Evolutionary conservation across 139 green algal genomes (phyloP).

Genomic region (Penium margaritaceum): DNA sequence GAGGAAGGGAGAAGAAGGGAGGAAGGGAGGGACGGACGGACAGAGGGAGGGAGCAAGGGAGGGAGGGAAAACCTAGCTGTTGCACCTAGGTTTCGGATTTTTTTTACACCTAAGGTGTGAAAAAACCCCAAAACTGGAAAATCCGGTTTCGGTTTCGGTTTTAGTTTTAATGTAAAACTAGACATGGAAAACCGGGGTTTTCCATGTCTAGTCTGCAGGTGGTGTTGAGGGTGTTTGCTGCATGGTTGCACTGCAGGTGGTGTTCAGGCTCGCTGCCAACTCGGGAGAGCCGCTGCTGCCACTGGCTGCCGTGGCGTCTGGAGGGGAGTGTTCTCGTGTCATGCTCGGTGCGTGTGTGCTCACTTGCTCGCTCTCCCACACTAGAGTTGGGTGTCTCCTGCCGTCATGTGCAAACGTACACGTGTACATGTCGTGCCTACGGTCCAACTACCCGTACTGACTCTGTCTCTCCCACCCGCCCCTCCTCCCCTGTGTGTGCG

Average conservation of each 20-base stretch:
- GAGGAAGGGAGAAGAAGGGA: background rate
- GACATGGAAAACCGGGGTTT: background rate
- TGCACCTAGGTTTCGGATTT: too few relatives aligned
- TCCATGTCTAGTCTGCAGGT: background rate
- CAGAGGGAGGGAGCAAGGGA: background rate
- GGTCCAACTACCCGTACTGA: too few relatives aligned
- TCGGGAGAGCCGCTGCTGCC: slow-evolving; percentile 19
- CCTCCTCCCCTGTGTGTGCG: too few relatives aligned
- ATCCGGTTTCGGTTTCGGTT: too few relatives aligned
- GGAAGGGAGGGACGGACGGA: background rate
- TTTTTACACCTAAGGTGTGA: too few relatives aligned
- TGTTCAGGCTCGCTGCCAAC: slow-evolving; percentile 25
- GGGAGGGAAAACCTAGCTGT: too few relatives aligned
- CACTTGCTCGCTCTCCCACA: too few relatives aligned
- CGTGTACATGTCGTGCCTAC: too few relatives aligned
- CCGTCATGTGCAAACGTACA: background rate
- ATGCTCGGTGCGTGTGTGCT: slow-evolving; percentile 18
- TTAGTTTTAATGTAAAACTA: background rate
- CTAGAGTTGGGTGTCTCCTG: too few relatives aligned
- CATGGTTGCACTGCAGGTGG: background rate
- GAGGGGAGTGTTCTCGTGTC: slow-evolving; percentile 25
- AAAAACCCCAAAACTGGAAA: too few relatives aligned
- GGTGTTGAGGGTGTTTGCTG: background rate
- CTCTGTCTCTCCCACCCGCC: too few relatives aligned
- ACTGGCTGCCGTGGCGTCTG: slow-evolving; percentile 21